Evolutionary conservation across 1,284 basidiomycete species (phyloP), one percentile per base, ranked within the genome.

Genomic region (Ganoderma lingzhi): DNA sequence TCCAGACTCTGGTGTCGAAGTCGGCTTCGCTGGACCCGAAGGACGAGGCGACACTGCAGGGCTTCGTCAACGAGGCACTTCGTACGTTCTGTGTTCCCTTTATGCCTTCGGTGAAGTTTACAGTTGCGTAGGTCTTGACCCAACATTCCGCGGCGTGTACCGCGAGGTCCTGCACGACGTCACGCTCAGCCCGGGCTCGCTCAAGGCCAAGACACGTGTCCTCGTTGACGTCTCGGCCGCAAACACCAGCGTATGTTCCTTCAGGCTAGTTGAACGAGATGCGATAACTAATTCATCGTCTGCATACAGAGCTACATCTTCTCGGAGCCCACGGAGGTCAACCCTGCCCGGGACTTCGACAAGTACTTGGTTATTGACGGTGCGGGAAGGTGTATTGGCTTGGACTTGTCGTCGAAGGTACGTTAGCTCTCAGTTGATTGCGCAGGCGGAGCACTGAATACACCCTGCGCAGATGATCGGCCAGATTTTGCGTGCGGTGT

Each of bases 41-140:
- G 69, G 79, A 82, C 45, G 65, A 82, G 42, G 73, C 66, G 32
- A 65, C 78, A 30, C 76, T 91, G 23, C 83, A 86, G 64, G 87
- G 85, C 35, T 89, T 87, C 73, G 86, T 89, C 15, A 83, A 86
- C 28, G 93, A 94, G 78, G 90, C 91, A 30, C 78, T 93, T 70
- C 87, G 93, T 93, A 66, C 73, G 89, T 85, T 14, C 42, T 39
- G 23, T 17, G 14, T 14, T 58, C 32, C 19, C 0, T 55, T 15
- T 14, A 17, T 6, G 4, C 28, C 4, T 45, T 39, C 51, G 8
- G 58, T 42, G 65, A 63, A 23, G 68, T 19, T 56, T 15, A 53
- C 64, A 6, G 59, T 15, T 19, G 23, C 30, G 28, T 44, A 88
- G 86, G 87, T 60, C 77, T 87, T 19, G 84, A 88, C 59, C 87